Evolutionary conservation across 371 early-diverging fungal genomes (phyloP), one percentile per base, ranked within the genome.

Genomic region (Apophysomyces trapeziformis): DNA sequence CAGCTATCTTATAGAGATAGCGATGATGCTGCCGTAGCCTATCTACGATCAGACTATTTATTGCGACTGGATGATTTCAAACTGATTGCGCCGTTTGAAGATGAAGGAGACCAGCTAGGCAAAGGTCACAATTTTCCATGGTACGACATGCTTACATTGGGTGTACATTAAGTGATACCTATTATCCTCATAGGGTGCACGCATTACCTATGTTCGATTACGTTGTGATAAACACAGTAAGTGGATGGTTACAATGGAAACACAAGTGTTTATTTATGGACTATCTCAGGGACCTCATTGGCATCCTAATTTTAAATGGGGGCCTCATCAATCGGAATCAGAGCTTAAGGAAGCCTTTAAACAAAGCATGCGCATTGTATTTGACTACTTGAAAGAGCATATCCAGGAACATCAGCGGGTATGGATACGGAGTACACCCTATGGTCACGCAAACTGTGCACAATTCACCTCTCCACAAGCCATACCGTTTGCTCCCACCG

Each of bases 381-480:
- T 77, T 36, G 65, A 73, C 13, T 73, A 75, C 60, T 63, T 81
- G 32, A 61, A 69, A 11, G 44, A 65, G 0, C 50, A 71, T n/a
- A 32, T 79, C 9, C 67, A 67, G 26, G 64, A 72, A 7, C 63
- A 73, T 54, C 83, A 83, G 58, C 78, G 68, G 21, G 68, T 80
- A 11, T 83, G 77, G 73, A 64, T 83, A 16, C 69, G 83, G 63
- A 78, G 78, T 18, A 75, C 83, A 36, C 83, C 83, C 4, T 76
- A 83, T 57, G 83, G 83, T 6, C 83, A 83, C 57, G 78, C 72
- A 6, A 65, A 66, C 35, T 83, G 83, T 43, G 76, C 80, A 1
- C 69, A 71, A 43, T 79, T 69, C 45, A 76, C 58, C 5, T 58
- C 68, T 38, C 83, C 83, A 11, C 69, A 70, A 46, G 16, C 32